phyloP scores from a whole-genome alignment of 2,329 filamentous ascomycete species.

The Aplosporella prunicola region DNA sequence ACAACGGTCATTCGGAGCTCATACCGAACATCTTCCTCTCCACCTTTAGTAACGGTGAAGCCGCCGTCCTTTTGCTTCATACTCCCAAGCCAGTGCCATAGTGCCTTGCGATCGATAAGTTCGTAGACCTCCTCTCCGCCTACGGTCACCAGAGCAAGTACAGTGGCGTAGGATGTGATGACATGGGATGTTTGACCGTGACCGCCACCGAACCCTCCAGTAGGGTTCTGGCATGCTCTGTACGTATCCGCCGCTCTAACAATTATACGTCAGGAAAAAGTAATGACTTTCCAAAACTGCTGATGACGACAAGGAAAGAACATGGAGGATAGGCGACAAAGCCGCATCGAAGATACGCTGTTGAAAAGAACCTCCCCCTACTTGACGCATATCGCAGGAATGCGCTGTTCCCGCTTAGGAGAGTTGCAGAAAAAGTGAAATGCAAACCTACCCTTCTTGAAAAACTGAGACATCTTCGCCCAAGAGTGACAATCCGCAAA shows the following conservation, averaged over 20 bases:
- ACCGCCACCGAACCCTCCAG: slow-evolving; percentile 88
- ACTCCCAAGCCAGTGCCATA: slow-evolving; percentile 85
- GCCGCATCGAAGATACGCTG: no score
- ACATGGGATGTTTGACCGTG: slow-evolving; percentile 83
- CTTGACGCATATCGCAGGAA: no score
- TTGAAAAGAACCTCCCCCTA: no score
- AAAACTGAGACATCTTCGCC: slow-evolving; percentile 45
- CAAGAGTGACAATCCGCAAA: slow-evolving; percentile 65
- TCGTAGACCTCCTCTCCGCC: slow-evolving; percentile 65
- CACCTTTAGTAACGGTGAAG: slow-evolving; percentile 78
- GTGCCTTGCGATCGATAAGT: slow-evolving; percentile 66
- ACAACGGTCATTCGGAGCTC: slow-evolving; percentile 18
- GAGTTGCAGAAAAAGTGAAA: no score
- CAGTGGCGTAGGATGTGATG: slow-evolving; percentile 76
- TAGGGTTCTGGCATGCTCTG: slow-evolving; percentile 67
- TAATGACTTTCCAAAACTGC: slow-evolving; percentile 15
- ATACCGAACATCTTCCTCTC: slow-evolving; percentile 86
- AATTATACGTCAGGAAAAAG: slow-evolving; percentile 54
- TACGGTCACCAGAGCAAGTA: slow-evolving; percentile 70
- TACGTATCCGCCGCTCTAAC: slow-evolving; percentile 61
- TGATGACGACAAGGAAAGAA: not conserved
- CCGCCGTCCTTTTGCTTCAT: slow-evolving; percentile 83
- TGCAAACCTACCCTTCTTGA: slow-evolving; percentile 48
- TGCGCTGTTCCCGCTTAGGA: no score
- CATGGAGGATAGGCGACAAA: not conserved